phyloP scores from a whole-genome alignment of 352 stramenopile species.

The Phytophthora gonapodyides region DNA sequence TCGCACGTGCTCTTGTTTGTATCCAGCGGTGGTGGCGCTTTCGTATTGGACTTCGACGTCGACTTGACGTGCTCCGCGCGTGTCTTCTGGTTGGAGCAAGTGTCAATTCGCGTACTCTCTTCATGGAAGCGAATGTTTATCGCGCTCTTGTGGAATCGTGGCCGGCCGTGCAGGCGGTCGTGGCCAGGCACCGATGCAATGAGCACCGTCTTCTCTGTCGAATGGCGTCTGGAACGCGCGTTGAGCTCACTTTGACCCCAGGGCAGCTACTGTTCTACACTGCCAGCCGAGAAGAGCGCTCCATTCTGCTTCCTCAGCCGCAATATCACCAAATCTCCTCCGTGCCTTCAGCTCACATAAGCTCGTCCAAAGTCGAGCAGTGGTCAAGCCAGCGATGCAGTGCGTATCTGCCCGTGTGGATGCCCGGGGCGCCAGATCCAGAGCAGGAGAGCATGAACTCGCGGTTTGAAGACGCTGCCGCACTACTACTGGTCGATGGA shows the following conservation, averaged over 20 bases:
- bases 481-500: conserved; percentile 53
- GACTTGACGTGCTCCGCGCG: conserved; percentile 52
- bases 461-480: conserved; percentile 53
- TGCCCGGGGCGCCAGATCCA: conserved; percentile 55
- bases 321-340: conserved; percentile 27
- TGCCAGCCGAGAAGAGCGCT: conserved; percentile 31
- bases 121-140: conserved; percentile 68
- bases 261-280: conserved; percentile 41
- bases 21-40: conserved; percentile 78
- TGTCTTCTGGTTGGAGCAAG: conserved; percentile 55
- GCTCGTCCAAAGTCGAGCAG: conserved; percentile 41
- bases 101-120: conserved; percentile 69
- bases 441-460: conserved; percentile 68
- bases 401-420: conserved; percentile 62
- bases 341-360: conserved; percentile 19
- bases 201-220: conserved; percentile 59
- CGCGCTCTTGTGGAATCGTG: conserved; percentile 48
- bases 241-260: conserved; percentile 54
- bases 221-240: conserved; percentile 37
- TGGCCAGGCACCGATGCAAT: conserved; percentile 42
- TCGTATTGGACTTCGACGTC: conserved; percentile 43
- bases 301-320: conserved; percentile 32
- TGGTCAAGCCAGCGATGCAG: conserved; percentile 53
- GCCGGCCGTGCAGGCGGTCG: conserved; percentile 31
- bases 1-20: conserved; percentile 57